Evolutionary conservation across 2,329 filamentous ascomycete species (phyloP).

Genomic region (Hymenoscyphus repandus): DNA sequence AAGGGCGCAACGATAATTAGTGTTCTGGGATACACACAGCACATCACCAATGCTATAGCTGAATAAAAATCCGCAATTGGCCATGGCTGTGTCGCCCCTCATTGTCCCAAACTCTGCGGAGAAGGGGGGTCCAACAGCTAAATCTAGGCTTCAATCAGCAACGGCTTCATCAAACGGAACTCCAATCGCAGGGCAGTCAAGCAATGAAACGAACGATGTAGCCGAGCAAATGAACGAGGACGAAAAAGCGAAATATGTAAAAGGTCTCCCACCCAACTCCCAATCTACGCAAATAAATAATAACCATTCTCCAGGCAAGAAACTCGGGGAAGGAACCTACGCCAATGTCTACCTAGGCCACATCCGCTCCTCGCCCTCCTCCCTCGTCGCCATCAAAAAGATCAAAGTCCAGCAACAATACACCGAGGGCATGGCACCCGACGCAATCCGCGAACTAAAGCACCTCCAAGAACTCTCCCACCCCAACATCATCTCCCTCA

Average conservation of each 20-base stretch:
- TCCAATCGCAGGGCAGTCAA: constrained; percentile 11
- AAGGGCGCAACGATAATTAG: not conserved
- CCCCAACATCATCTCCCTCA: constrained; percentile 89
- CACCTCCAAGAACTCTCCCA: constrained; percentile 91
- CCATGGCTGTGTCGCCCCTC: constrained; percentile 24
- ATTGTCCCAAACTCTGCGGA: constrained; percentile 17
- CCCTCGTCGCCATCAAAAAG: constrained; percentile 86
- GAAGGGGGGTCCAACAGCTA: constrained; percentile 5
- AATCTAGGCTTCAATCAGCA: constrained; percentile 17
- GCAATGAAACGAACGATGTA: constrained; percentile 39
- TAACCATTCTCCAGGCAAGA: constrained; percentile 56
- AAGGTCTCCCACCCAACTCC: constrained; percentile 47
- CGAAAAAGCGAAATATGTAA: constrained; percentile 83
- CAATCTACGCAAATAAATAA: constrained; percentile 3
- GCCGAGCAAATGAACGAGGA: constrained; percentile 79
- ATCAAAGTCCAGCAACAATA: constrained; percentile 85
- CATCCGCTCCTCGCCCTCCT: constrained; percentile 63
- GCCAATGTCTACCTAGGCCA: constrained; percentile 91
- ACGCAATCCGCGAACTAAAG: constrained; percentile 93
- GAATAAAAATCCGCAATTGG: not conserved
- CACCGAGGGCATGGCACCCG: constrained; percentile 86
- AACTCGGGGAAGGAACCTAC: constrained; percentile 94
- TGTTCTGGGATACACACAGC: not conserved
- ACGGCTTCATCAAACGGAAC: constrained; percentile 16
- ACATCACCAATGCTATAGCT: not conserved